These are phyloP conservation scores for Gossypium aridum DNA, from an alignment of 441 rosid genomes.

Conservation along the genomic window DNA sequence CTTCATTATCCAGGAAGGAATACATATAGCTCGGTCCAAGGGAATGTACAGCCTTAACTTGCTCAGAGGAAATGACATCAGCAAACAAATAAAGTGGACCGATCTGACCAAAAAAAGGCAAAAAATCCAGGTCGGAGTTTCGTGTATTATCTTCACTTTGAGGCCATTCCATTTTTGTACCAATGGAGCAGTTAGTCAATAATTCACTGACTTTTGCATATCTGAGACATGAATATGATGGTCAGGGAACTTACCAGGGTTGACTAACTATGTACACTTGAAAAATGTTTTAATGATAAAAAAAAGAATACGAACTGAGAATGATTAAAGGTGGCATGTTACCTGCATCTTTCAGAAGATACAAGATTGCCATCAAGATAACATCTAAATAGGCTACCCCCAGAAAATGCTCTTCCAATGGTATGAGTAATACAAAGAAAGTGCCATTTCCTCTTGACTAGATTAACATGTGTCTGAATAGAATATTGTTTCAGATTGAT, in stretches of 20 bases:
- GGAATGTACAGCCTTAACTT: conserved; percentile 72
- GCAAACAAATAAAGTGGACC: conserved; percentile 91
- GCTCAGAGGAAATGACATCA: conserved; percentile 88
- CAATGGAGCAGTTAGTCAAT: conserved; percentile 75
- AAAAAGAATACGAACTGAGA: background rate
- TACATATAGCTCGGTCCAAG: conserved; percentile 99
- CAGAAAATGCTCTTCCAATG: conserved; percentile 96
- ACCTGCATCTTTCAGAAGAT: conserved; percentile 99
- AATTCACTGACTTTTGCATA: conserved; percentile 88
- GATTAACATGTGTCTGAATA: conserved; percentile 55
- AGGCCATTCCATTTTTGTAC: conserved; percentile 55
- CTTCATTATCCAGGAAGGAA: conserved; percentile 83
- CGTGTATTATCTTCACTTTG: conserved; percentile 45
- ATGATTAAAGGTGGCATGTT: conserved; percentile 7
- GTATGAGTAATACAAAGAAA: conserved; percentile 90
- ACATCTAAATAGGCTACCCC: conserved; percentile 88
- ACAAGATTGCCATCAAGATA: conserved; percentile 83
- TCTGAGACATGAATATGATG: conserved; percentile 39
- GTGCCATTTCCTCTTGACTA: conserved; percentile 86
- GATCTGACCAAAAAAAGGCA: conserved; percentile 88
- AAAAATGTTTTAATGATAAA: conserved; percentile 3
- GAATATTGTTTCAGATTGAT: conserved; percentile 73
- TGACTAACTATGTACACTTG: background rate
- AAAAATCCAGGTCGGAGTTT: conserved; percentile 37
- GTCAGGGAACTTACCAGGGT: conserved; percentile 7